Evolutionary conservation across 257 asterid species (phyloP).

Genomic region (Solanum boliviense): DNA sequence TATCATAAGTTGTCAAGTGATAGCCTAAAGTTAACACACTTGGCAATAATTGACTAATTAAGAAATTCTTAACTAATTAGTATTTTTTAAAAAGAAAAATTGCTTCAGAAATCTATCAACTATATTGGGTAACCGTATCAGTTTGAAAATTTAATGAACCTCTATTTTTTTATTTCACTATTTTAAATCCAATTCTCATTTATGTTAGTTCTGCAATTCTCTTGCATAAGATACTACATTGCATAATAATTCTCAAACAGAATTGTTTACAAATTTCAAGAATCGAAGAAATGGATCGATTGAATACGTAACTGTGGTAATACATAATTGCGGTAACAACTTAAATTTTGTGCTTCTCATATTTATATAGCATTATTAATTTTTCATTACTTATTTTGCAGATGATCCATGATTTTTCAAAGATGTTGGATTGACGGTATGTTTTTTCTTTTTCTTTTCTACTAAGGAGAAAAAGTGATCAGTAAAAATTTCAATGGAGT

Average conservation of each 20-base stretch:
- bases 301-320: background rate
- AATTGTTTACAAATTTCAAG: background rate
- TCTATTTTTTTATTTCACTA: background rate
- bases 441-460: background rate
- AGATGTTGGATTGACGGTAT: no score
- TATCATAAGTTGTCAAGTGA: background rate
- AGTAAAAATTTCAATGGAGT: background rate
- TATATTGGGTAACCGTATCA: background rate
- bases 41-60: background rate
- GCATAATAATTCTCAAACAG: background rate
- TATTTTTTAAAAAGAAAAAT: no score
- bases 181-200: background rate
- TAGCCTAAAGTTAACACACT: background rate
- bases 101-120: background rate
- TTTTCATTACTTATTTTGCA: background rate
- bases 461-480: no score
- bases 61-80: background rate
- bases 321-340: background rate
- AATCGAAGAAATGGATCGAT: background rate
- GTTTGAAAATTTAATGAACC: background rate
- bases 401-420: background rate
- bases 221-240: background rate
- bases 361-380: no score
- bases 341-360: background rate
- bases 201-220: background rate